Evolutionary conservation across 2,329 filamentous ascomycete genomes (phyloP).

Genomic region (Pestalotiopsis sp.): DNA sequence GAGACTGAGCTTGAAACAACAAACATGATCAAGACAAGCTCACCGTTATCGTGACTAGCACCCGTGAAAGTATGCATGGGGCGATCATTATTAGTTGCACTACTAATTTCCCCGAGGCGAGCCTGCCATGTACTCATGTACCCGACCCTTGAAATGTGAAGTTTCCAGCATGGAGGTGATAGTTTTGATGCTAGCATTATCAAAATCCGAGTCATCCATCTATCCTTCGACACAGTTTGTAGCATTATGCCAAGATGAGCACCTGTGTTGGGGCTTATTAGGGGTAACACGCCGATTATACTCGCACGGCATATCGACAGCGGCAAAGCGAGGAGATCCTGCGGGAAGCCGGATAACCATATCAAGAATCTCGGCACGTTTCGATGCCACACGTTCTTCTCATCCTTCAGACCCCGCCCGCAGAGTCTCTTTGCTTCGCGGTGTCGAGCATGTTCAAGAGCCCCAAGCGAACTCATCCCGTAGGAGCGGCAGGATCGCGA

Average conservation of each 20-base stretch:
- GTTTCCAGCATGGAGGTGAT: no score
- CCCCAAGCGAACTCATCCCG: not conserved
- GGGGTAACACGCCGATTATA: not conserved
- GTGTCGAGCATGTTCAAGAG: not conserved
- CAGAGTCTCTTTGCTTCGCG: not conserved
- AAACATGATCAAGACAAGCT: no score
- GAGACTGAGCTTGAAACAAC: no score
- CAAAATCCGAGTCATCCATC: no score
- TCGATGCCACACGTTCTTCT: not conserved
- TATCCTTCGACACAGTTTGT: not conserved
- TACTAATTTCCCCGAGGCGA: no score
- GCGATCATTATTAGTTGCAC: no score
- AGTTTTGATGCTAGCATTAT: no score
- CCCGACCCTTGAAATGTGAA: no score
- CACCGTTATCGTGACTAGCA: no score
- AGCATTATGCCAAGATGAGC: not conserved
- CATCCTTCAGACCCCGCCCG: not conserved
- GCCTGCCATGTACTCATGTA: no score
- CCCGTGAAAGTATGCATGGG: no score
- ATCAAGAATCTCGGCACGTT: not conserved
- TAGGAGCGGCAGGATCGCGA: not conserved
- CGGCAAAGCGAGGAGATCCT: not conserved
- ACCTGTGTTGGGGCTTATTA: not conserved
- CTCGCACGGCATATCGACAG: not conserved
- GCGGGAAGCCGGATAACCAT: not conserved